phyloP scores from a whole-genome alignment of 2,329 filamentous ascomycete species.

The Xylariales sp. region DNA sequence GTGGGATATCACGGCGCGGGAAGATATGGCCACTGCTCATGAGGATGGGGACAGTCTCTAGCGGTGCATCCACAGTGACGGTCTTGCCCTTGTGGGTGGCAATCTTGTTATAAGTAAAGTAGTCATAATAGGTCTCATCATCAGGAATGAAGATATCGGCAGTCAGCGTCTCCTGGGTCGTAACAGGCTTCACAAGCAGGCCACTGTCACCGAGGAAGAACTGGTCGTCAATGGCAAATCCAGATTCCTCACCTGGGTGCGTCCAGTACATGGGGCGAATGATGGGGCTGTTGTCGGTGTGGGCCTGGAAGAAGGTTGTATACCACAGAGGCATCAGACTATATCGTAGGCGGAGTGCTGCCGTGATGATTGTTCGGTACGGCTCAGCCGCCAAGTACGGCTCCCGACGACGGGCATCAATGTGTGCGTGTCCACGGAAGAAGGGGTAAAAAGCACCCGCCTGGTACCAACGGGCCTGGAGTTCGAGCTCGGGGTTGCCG shows the following conservation, averaged over 20 bases:
- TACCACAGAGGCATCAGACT: conserved; percentile 91
- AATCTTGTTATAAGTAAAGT: conserved; percentile 80
- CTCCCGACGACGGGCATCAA: conserved; percentile 89
- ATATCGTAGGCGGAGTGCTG: conserved; percentile 85
- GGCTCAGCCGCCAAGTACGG: conserved; percentile 85
- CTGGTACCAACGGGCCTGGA: conserved; percentile 94
- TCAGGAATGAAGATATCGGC: conserved; percentile 86
- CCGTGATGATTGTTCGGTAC: conserved; percentile 79
- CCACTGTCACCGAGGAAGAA: conserved; percentile 87
- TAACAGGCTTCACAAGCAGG: conserved; percentile 87
- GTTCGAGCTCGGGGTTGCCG: conserved; percentile 88
- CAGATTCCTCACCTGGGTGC: conserved; percentile 78
- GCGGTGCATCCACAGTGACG: conserved; percentile 67
- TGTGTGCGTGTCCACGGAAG: conserved; percentile 95
- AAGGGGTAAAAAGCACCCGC: conserved; percentile 96
- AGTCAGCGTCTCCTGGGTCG: conserved; percentile 67
- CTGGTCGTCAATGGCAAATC: conserved; percentile 89
- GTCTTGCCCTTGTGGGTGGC: conserved; percentile 64
- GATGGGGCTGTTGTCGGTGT: conserved; percentile 78
- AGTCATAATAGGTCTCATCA: conserved; percentile 88
- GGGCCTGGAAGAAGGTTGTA: conserved; percentile 90
- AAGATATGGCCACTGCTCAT: conserved; percentile 94
- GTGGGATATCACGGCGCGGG: conserved; percentile 80
- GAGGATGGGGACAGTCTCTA: conserved; percentile 83
- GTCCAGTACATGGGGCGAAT: conserved; percentile 91